Evolutionary conservation across 306 rosid species (phyloP).

Genomic region (Senna siamea): DNA sequence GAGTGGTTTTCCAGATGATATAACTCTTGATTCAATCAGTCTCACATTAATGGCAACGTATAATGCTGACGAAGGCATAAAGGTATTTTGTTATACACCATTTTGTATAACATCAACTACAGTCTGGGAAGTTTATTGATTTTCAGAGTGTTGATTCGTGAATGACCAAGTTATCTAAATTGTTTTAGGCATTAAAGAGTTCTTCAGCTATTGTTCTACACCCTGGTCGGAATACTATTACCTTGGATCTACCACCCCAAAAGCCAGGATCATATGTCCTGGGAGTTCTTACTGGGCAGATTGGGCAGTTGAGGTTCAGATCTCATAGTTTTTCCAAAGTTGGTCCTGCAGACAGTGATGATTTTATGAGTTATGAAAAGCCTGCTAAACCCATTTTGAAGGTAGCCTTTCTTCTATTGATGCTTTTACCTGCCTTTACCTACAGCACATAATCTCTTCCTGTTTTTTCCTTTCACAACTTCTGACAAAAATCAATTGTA

Average conservation of each 20-base stretch:
- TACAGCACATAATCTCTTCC: slow-evolving; percentile 10
- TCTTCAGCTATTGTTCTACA: slow-evolving; percentile 75
- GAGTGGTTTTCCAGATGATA: slow-evolving; percentile 98
- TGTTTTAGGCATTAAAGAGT: slow-evolving; percentile 78
- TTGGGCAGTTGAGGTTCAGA: slow-evolving; percentile 88
- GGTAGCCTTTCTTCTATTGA: slow-evolving; percentile 54
- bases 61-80: slow-evolving; percentile 91
- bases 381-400: slow-evolving; percentile 92
- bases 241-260: slow-evolving; percentile 92
- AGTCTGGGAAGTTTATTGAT: slow-evolving; percentile 20
- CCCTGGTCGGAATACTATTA: slow-evolving; percentile 89
- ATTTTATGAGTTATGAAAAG: slow-evolving; percentile 97
- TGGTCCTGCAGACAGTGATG: slow-evolving; percentile 91
- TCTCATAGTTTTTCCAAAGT: slow-evolving; percentile 96
- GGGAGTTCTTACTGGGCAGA: slow-evolving; percentile 95
- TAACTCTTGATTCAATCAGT: slow-evolving; percentile 90
- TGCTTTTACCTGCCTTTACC: neutral
- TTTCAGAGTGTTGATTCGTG: slow-evolving; percentile 28
- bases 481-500: neutral
- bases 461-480: slow-evolving; percentile 35
- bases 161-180: slow-evolving; percentile 35
- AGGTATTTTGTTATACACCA: slow-evolving; percentile 55
- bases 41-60: slow-evolving; percentile 83
- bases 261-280: slow-evolving; percentile 97
- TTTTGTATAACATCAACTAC: slow-evolving; percentile 36